A percentile compares a stretch with the other conserved stretches of the same genome.
These are phyloP conservation scores for Daldinia sp. DNA, from an alignment of 2,329 filamentous ascomycete genomes.

Conservation along the genomic window DNA sequence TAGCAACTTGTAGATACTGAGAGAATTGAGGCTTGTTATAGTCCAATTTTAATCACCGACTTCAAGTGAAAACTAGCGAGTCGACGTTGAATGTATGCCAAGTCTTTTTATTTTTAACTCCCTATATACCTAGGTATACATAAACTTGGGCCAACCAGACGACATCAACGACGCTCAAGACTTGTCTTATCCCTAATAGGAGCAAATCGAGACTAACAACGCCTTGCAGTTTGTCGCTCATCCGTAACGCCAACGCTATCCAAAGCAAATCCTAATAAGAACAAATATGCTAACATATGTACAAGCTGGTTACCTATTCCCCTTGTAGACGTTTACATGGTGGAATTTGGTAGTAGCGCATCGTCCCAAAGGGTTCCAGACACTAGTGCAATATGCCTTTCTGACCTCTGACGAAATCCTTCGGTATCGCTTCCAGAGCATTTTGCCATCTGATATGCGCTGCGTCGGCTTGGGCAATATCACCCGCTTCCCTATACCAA, in stretches of 20 bases:
- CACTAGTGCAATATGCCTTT: slow-evolving; percentile 35
- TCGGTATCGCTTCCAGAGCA: slow-evolving; percentile 47
- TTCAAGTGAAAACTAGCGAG: neutral
- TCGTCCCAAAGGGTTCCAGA: neutral
- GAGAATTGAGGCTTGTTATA: slow-evolving; percentile 8
- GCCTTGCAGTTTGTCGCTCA: slow-evolving; percentile 10
- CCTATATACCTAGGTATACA: slow-evolving; percentile 9
- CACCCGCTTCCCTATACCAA: slow-evolving; percentile 49
- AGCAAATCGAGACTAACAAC: slow-evolving; percentile 13
- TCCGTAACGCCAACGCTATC: slow-evolving; percentile 34
- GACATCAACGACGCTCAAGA: slow-evolving; percentile 3
- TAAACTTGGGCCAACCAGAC: slow-evolving; percentile 12
- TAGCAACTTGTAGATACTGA: slow-evolving; percentile 2
- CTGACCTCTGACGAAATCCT: slow-evolving; percentile 43
- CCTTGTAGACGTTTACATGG: slow-evolving; percentile 1
- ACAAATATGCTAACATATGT: slow-evolving; percentile 6
- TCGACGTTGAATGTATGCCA: neutral
- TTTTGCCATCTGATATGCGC: slow-evolving; percentile 43
- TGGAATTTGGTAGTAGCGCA: slow-evolving; percentile 10
- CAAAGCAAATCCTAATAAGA: slow-evolving; percentile 19
- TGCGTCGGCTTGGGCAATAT: slow-evolving; percentile 40
- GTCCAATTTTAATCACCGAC: neutral
- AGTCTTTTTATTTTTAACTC: neutral
- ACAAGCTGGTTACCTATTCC: slow-evolving; percentile 4
- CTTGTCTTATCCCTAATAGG: slow-evolving; percentile 37